A percentile compares a stretch with the other conserved stretches of the same genome.
These are phyloP conservation scores for Apiospora aurea DNA, from an alignment of 2,329 filamentous ascomycete species.

Conservation along the genomic window DNA sequence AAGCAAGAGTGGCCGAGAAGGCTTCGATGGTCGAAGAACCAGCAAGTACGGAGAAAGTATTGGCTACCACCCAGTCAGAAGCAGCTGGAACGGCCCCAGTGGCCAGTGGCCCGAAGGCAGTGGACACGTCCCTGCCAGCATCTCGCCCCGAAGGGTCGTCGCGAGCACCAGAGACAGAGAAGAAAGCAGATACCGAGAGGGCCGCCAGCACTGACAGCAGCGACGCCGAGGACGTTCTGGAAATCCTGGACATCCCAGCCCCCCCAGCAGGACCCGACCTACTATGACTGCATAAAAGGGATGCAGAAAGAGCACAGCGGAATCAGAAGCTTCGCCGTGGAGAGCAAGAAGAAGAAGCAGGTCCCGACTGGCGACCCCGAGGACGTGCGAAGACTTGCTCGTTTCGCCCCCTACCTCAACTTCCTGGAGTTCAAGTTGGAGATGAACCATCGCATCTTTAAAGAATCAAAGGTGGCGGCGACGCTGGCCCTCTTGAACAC, in stretches of 20 bases:
- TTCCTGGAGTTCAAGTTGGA: constrained; percentile 7
- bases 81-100: background rate
- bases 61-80: background rate
- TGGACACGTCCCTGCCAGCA: too few species aligned
- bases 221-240: background rate
- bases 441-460: background rate
- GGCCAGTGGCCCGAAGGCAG: background rate
- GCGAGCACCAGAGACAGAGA: too few species aligned
- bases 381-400: constrained; percentile 2
- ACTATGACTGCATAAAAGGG: background rate
- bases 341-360: background rate
- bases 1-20: background rate
- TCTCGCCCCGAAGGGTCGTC: too few species aligned
- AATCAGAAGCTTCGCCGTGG: background rate
- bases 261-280: background rate
- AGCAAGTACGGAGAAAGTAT: background rate
- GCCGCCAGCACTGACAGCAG: background rate
- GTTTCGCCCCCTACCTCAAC: background rate
- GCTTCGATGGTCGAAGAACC: background rate
- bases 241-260: background rate
- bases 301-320: background rate
- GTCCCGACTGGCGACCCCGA: background rate
- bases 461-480: background rate
- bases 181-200: background rate
- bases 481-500: constrained; percentile 24